Percentiles rank a stretch among this genome's conserved stretches.
Evolutionary conservation across 1,284 basidiomycete species (phyloP).

Genomic region (Salmacisia buchloeana): DNA sequence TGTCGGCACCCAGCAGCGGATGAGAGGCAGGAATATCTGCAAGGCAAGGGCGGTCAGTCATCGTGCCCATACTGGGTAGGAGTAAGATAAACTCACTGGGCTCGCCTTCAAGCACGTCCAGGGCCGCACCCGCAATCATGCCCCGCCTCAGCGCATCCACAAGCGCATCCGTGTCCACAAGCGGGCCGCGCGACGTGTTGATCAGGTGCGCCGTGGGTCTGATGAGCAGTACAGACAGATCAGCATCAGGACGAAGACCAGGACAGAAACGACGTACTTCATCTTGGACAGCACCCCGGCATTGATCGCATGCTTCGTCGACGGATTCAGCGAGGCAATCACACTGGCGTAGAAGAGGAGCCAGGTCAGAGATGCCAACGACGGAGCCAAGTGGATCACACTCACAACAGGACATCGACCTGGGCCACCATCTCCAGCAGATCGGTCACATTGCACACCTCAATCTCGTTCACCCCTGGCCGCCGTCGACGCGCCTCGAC

Average conservation of each 20-base stretch:
- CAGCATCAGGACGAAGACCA: constrained; percentile 58
- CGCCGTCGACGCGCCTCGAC: not conserved
- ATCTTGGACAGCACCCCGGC: constrained; percentile 69
- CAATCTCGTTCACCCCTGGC: constrained; percentile 13
- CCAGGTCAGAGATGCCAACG: not conserved
- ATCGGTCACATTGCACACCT: constrained; percentile 30
- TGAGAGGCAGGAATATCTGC: constrained; percentile 64
- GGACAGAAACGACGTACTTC: constrained; percentile 60
- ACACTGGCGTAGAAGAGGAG: constrained; percentile 50
- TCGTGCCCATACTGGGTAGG: not conserved
- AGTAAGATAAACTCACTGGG: constrained; percentile 53
- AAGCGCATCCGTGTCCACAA: constrained; percentile 78
- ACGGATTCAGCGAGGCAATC: constrained; percentile 69
- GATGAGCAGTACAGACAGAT: not conserved
- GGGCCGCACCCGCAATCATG: constrained; percentile 81
- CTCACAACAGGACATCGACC: constrained; percentile 32
- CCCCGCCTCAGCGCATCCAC: constrained; percentile 68
- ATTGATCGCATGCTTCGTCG: constrained; percentile 69
- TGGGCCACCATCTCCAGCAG: constrained; percentile 19
- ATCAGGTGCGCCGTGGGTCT: constrained; percentile 25
- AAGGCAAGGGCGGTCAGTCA: not conserved
- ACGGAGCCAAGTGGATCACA: not conserved
- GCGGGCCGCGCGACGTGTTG: constrained; percentile 54
- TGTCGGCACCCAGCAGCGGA: constrained; percentile 59
- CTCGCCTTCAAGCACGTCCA: constrained; percentile 92